Base-by-base conservation (phyloP, 192 early-diverging fungal genomes). In the Gryganskiella cystojenkinii region DNA sequence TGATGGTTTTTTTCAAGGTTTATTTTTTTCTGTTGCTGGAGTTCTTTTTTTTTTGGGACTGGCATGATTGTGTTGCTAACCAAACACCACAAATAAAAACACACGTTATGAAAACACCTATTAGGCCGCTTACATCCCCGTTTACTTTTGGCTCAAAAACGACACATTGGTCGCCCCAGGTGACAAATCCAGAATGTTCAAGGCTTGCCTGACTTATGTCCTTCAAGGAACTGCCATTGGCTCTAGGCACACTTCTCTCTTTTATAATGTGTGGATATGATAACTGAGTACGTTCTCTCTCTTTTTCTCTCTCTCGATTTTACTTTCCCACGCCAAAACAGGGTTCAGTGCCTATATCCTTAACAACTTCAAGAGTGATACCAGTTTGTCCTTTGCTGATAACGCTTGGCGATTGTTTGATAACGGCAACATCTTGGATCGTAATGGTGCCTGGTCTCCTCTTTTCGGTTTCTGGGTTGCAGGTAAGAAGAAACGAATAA, bases 91-190 rank as follows among this genome's bases (percentile, higher is more conserved):
- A 49, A 4, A 34, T 10, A 49, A 0, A 4, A 25, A 3, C 24
- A 2, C 31, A 0, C 10, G 6, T 40, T 40, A 9, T 42, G 13
- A 24, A 50, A 35, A 28, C 19, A 25, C 24, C 27, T 6, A 50
- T 52, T 42, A 74, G 71, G 71, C 71, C 8, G 71, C 64, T 2
- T 74, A 74, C 43, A 67, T 74, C n/a, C 71, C 71, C 6, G 28
- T 25, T 28, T 74, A 56, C 44, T 50, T 74, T n/a, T 74, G 71
- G 71, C n/a, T 74, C 42, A 74, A 74, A 44, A 54, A 55, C 20
- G 52, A 65, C 6, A 65, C 63, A 4, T 25, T 65, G 9, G 27
- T 52, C 4, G 19, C 25, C 15, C 42, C 37, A 4, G 63, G 63
- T 19, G 63, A 65, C 63, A 65, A 65, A 42, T 53, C 40, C 15